Base-by-base conservation (phyloP, 2,329 filamentous ascomycete genomes). In the Fusarium tjaetaba region DNA sequence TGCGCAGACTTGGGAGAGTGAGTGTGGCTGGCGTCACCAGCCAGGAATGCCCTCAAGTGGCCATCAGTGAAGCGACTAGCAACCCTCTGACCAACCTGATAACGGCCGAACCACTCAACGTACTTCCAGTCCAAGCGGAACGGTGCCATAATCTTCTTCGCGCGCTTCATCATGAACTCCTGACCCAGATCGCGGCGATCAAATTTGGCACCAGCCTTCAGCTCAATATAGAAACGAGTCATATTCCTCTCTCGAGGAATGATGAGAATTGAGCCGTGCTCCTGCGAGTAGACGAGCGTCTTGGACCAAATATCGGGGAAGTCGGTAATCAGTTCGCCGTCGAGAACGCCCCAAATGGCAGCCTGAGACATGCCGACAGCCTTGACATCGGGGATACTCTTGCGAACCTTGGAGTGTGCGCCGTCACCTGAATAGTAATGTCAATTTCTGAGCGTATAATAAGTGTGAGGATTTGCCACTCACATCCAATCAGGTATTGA, bases 231-330 rank as follows among this genome's bases (percentile, higher is more conserved):
- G 76, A 89, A 85, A 51, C 92, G 88, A 1, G 92, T 94, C 87
- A 94, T 90, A 77, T 92, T 92, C 46, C 91, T 86, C 80, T 94
- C 92, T 43, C 92, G 88, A 9, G 92, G 92, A 60, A 94, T 91
- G 79, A 93, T 92, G n/a, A 94, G 85, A 51, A 94, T 90, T 0
- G 91, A 92, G 6, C 92, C 92, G 49, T 89, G 86, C 66, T 89
- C 86, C 69, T 93, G 89, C 5, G 90, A 91, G 72, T 91, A 91
- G 13, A 93, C 86, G 1, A 92, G 87, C 1, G 91, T 91, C 82
- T 94, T 94, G 80, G 89, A 92, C 91, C 91, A 94, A 55, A 94
- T 88, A 76, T 94, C 92, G 3, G 92, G 92, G 74, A 94, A 94
- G 78, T 93, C 87, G 13, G 92, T 94, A 48, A 92, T 89, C 15